Conservation (phyloP, 257 asterid genomes). For the Fraxinus anomala region DNA sequence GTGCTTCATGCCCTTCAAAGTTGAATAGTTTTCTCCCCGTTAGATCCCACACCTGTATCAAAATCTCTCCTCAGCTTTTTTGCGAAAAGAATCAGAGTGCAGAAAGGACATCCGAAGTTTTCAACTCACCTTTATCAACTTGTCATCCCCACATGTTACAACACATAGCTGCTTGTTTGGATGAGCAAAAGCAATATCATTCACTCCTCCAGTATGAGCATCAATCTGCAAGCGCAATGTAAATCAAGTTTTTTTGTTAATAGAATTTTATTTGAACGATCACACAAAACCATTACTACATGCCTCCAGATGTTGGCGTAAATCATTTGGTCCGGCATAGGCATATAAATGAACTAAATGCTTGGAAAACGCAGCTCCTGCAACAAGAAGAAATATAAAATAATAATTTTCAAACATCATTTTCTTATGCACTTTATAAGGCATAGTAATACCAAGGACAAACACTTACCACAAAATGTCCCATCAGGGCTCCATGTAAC, state of each 20-base stretch:
- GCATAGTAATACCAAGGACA: constrained; percentile 14
- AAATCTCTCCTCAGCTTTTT: constrained; percentile 37
- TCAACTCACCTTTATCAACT: constrained; percentile 72
- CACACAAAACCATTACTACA: constrained; percentile 9
- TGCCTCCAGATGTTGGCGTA: constrained; percentile 93
- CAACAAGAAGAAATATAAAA: constrained; percentile 32
- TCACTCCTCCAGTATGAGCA: constrained; percentile 90
- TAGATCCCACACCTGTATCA: constrained; percentile 95
- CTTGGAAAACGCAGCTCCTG: constrained; percentile 96
- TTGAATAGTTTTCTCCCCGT: constrained; percentile 79
- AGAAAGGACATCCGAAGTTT: constrained; percentile 15
- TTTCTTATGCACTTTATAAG: constrained; percentile 2
- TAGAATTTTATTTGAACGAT: constrained; percentile 18
- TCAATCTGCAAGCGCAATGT: constrained; percentile 64
- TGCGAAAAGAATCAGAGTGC: constrained; percentile 14
- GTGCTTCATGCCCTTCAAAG: constrained; percentile 99
- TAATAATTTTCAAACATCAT: constrained; percentile 24
- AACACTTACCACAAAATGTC: constrained; percentile 65
- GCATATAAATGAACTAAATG: constrained; percentile 89
- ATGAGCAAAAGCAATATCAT: constrained; percentile 91
- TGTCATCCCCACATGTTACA: constrained; percentile 97
- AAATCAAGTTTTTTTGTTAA: constrained; percentile 18
- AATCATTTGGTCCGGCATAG: constrained; percentile 76
- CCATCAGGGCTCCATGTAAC: constrained; percentile 99
- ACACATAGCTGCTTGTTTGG: constrained; percentile 91